Evolutionary conservation across 192 early-diverging fungal species (phyloP).

Genomic region (Phycomyces blakesleeanus): DNA sequence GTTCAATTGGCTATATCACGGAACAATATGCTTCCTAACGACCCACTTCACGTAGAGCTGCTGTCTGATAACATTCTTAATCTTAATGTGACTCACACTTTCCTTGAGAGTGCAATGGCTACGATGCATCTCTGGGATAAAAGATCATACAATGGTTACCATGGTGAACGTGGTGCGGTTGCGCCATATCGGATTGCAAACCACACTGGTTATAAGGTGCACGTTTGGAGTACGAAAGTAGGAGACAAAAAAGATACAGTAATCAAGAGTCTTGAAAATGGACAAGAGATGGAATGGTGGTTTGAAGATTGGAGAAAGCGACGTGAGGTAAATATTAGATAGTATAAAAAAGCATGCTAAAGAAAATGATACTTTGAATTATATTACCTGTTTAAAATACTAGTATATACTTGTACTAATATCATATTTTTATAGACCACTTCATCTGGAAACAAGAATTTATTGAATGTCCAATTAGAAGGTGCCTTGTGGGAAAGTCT

Average conservation of each 20-base stretch:
- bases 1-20: conserved; percentile 48
- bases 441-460: conserved; percentile 54
- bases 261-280: conserved; percentile 66
- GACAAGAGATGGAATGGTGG: conserved; percentile 82
- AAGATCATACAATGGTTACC: conserved; percentile 24
- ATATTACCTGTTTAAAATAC: no score
- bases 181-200: conserved; percentile 85
- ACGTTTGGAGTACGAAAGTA: conserved; percentile 77
- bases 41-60: conserved; percentile 57
- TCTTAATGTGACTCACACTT: conserved; percentile 83
- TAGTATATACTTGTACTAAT: no score
- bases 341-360: neutral
- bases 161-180: conserved; percentile 31
- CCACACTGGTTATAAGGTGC: conserved; percentile 84
- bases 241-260: conserved; percentile 63
- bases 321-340: conserved; percentile 64
- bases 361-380: neutral
- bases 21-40: conserved; percentile 1
- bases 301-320: conserved; percentile 95
- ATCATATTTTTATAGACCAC: conserved; percentile 15
- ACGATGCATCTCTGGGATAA: conserved; percentile 52
- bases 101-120: conserved; percentile 65
- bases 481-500: conserved; percentile 85
- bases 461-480: conserved; percentile 79
- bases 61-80: conserved; percentile 71